A percentile compares a stretch with the other conserved stretches of the same genome.
Evolutionary conservation across 2,329 filamentous ascomycete genomes (phyloP).

Genomic region (Trichophyton simii): DNA sequence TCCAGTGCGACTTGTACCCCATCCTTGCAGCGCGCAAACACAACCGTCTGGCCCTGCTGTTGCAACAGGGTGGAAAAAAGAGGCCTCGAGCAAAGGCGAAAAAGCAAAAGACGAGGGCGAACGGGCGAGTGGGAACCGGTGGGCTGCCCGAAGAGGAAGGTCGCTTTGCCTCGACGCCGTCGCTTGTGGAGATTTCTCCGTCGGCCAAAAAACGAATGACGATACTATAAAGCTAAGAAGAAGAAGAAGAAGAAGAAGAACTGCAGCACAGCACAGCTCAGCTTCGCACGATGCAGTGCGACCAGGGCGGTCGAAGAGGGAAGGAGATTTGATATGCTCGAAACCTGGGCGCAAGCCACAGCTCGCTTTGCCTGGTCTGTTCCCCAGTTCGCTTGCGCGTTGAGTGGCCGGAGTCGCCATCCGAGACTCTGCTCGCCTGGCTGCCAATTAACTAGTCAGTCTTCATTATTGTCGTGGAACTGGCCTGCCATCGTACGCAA

Average conservation of each 20-base stretch:
- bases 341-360: not conserved
- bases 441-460: no score
- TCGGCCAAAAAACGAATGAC: not conserved
- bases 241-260: no score
- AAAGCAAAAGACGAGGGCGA: not conserved
- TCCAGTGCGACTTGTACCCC: not conserved
- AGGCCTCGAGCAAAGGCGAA: not conserved
- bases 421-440: not conserved
- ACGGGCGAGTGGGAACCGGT: slow-evolving; percentile 1
- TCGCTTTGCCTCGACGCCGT: not conserved
- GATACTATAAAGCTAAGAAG: no score
- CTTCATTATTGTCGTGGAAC: no score
- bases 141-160: slow-evolving; percentile 2
- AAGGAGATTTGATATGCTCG: not conserved
- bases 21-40: not conserved
- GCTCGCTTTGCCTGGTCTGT: slow-evolving; percentile 1
- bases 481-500: not conserved
- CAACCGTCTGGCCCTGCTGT: not conserved
- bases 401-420: not conserved
- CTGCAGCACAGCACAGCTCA: no score
- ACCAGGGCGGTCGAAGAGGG: not conserved
- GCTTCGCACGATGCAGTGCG: no score
- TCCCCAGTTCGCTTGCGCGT: not conserved
- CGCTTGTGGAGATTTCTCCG: not conserved
- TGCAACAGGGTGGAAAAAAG: not conserved